phyloP scores from a whole-genome alignment of 176 grass and related monocot species.

The Eleusine indica region DNA sequence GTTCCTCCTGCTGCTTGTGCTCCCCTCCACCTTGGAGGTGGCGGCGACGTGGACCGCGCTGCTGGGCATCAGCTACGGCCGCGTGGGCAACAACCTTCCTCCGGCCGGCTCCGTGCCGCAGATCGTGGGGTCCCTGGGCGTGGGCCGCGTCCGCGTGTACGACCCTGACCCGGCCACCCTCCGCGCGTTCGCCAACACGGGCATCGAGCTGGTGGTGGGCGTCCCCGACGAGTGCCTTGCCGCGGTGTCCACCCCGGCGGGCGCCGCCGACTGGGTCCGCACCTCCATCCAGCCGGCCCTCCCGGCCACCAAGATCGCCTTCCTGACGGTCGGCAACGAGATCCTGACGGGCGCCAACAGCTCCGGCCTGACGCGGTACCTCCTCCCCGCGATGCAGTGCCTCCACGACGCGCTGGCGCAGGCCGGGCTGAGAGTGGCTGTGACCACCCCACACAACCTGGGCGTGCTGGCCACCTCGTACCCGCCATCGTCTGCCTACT shows the following conservation, averaged over 20 bases:
- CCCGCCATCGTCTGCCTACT: slow-evolving; percentile 59
- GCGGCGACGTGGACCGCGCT: slow-evolving; percentile 34
- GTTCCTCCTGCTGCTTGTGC: too few species aligned
- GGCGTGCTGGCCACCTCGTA: slow-evolving; percentile 72
- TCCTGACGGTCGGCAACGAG: slow-evolving; percentile 74
- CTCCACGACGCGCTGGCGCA: slow-evolving; percentile 60
- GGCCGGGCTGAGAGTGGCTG: slow-evolving; percentile 51
- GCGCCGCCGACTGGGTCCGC: slow-evolving; percentile 54
- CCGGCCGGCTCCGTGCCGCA: slow-evolving; percentile 33
- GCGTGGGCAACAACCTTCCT: slow-evolving; percentile 71
- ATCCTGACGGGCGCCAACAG: slow-evolving; percentile 62
- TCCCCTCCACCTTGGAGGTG: too few species aligned
- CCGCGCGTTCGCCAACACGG: slow-evolving; percentile 73
- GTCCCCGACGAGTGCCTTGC: slow-evolving; percentile 56
- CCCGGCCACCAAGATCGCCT: slow-evolving; percentile 63
- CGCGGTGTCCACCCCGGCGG: slow-evolving; percentile 40
- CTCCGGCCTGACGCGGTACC: neutral
- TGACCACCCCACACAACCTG: slow-evolving; percentile 71
- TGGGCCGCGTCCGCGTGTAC: slow-evolving; percentile 72
- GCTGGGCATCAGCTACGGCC: slow-evolving; percentile 74
- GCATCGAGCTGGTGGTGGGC: slow-evolving; percentile 66
- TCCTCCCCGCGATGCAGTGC: slow-evolving; percentile 79
- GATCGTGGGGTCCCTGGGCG: slow-evolving; percentile 47
- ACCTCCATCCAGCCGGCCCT: slow-evolving; percentile 54
- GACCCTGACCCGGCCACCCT: slow-evolving; percentile 47